A percentile compares a stretch with the other conserved stretches of the same genome.
These are phyloP conservation scores for Xylogone sp. DNA, from an alignment of 2,329 filamentous ascomycete species.

Conservation along the genomic window DNA sequence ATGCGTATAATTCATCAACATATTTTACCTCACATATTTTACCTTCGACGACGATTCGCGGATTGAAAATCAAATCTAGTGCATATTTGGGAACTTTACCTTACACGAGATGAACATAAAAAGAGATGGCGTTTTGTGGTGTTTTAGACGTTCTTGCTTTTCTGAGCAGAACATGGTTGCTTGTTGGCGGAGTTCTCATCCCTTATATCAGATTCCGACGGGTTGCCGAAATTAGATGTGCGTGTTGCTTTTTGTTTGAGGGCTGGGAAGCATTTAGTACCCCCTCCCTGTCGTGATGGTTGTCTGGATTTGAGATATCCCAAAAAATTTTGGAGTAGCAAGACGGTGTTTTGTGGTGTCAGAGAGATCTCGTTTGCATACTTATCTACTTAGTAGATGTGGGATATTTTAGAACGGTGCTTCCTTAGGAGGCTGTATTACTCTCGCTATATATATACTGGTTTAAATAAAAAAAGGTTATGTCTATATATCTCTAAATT, in stretches of 20 bases:
- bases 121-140: neutral
- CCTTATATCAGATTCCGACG: too few species aligned
- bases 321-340: neutral
- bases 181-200: neutral
- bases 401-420: too few species aligned
- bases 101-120: neutral
- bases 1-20: neutral
- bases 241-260: neutral
- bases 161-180: neutral
- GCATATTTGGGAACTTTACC: neutral
- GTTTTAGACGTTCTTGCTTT: neutral
- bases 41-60: neutral
- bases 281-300: neutral
- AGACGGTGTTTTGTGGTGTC: neutral
- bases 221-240: too few species aligned
- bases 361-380: too few species aligned
- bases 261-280: neutral
- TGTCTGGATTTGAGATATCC: neutral
- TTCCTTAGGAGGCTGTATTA: too few species aligned
- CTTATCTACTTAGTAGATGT: too few species aligned
- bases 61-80: neutral
- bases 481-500: too few species aligned
- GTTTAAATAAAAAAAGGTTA: too few species aligned
- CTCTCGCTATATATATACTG: too few species aligned
- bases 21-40: neutral